Conservation (phyloP, 2,329 filamentous ascomycete genomes). For the Byssothecium circinans region DNA sequence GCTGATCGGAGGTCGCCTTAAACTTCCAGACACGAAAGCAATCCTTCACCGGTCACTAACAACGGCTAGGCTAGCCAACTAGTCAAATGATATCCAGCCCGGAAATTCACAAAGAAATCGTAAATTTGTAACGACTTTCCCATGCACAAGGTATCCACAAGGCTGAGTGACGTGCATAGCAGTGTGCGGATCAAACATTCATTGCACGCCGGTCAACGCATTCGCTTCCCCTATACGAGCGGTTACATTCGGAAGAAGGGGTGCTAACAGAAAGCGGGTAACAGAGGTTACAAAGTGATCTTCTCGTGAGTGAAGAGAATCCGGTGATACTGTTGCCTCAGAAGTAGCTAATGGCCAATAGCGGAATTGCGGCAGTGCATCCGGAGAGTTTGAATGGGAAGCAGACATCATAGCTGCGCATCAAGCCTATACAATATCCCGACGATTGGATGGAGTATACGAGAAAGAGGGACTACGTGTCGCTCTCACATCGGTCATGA, state of each 20-base stretch:
- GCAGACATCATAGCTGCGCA: too few species aligned
- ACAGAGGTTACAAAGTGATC: neutral
- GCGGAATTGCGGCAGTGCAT: too few species aligned
- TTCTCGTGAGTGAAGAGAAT: too few species aligned
- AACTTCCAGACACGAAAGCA: neutral
- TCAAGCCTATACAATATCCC: too few species aligned
- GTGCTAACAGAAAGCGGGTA: neutral
- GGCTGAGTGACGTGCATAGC: neutral
- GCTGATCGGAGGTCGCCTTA: too few species aligned
- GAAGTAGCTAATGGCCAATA: too few species aligned
- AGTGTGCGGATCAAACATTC: neutral
- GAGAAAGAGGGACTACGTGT: neutral
- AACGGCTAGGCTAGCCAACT: too few species aligned
- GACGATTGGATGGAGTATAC: neutral
- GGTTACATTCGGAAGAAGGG: neutral
- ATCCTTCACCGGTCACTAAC: too few species aligned
- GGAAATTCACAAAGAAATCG: too few species aligned
- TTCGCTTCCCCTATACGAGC: neutral
- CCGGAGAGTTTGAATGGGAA: neutral
- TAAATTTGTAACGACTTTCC: too few species aligned
- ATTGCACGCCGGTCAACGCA: neutral
- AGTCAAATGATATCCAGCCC: too few species aligned
- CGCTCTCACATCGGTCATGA: neutral
- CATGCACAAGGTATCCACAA: neutral
- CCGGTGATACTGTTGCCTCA: too few species aligned